Evolutionary conservation across 306 rosid species (phyloP).

Genomic region (Cyamopsis tetragonoloba): DNA sequence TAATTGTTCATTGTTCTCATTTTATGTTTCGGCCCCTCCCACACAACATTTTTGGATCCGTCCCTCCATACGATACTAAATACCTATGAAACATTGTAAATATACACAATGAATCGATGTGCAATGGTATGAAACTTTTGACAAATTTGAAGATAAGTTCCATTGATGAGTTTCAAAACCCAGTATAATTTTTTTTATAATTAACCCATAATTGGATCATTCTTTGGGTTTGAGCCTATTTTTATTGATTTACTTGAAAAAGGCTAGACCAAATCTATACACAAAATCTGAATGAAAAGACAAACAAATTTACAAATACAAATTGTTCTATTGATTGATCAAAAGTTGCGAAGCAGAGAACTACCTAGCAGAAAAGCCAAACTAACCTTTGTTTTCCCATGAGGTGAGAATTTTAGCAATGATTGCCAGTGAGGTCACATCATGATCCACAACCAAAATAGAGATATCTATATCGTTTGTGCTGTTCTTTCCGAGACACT

Average conservation of each 20-base stretch:
- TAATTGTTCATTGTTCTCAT: no score
- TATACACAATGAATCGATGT: not conserved
- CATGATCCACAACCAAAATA: conserved; percentile 69
- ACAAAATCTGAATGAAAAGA: not conserved
- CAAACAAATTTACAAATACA: no score
- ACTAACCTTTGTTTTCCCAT: conserved; percentile 56
- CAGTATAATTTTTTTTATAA: not conserved
- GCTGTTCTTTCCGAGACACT: conserved; percentile 18
- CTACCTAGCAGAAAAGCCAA: no score
- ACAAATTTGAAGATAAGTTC: not conserved
- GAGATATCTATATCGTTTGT: conserved; percentile 22
- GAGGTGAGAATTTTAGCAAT: conserved; percentile 48
- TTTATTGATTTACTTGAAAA: not conserved
- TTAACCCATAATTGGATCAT: no score
- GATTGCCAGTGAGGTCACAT: conserved; percentile 39
- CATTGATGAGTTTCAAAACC: not conserved
- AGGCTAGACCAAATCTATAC: no score
- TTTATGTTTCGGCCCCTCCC: no score
- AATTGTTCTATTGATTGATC: no score
- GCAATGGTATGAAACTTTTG: not conserved
- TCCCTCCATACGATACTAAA: no score
- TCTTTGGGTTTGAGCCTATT: not conserved
- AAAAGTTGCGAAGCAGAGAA: no score
- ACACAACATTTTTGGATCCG: no score
- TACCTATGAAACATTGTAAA: not conserved